Evolutionary conservation across 345 rosid species (phyloP).

Genomic region (Conringia planisiliqua): DNA sequence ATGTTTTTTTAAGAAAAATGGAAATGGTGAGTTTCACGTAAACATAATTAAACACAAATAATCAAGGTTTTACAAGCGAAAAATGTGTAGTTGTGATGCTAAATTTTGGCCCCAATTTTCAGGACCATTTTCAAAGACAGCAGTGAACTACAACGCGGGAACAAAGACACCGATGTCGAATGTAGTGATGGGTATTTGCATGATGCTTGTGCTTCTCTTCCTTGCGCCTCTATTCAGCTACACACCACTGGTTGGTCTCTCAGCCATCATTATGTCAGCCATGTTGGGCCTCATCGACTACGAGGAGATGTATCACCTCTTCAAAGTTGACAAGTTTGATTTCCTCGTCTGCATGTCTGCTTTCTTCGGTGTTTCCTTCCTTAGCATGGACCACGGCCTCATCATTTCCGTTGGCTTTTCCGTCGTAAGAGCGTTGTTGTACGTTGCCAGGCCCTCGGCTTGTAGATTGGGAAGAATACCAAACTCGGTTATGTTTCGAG

Average conservation of each 20-base stretch:
- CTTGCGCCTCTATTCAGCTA: slow-evolving; percentile 82
- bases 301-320: slow-evolving; percentile 54
- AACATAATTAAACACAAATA: no score
- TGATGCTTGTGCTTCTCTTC: slow-evolving; percentile 77
- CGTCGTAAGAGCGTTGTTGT: slow-evolving; percentile 58
- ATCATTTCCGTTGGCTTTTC: slow-evolving; percentile 70
- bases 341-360: slow-evolving; percentile 74
- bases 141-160: slow-evolving; percentile 85
- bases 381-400: slow-evolving; percentile 84
- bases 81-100: not conserved
- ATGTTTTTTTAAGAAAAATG: no score
- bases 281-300: slow-evolving; percentile 83
- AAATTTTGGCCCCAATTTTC: not conserved
- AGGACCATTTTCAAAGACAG: slow-evolving; percentile 96
- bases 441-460: slow-evolving; percentile 69
- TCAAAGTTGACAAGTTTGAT: slow-evolving; percentile 79
- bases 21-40: no score
- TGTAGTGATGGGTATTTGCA: slow-evolving; percentile 70
- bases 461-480: slow-evolving; percentile 71
- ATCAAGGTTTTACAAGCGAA: no score
- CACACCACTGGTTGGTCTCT: slow-evolving; percentile 84
- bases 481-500: slow-evolving; percentile 56
- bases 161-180: slow-evolving; percentile 72
- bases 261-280: slow-evolving; percentile 88
- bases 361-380: slow-evolving; percentile 72